Conservation (phyloP, 805 yeast species). For the Ogataea saltuana region DNA sequence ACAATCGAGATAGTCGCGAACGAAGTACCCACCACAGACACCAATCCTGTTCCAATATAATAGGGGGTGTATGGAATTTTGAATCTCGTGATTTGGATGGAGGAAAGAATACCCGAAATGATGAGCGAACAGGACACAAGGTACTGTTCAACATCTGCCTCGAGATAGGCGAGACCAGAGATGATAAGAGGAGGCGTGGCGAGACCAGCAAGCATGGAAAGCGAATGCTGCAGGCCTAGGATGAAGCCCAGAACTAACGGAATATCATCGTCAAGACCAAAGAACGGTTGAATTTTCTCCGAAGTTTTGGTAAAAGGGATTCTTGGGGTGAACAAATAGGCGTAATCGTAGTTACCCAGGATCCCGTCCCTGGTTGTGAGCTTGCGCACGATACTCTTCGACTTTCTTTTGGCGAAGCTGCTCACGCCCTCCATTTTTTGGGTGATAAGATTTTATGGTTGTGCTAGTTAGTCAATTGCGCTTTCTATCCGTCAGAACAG, state of each 20-base stretch:
- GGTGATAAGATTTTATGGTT: background rate
- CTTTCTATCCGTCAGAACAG: no score
- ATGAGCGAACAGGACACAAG: slow-evolving; percentile 73
- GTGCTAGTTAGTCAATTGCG: no score
- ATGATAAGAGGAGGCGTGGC: slow-evolving; percentile 82
- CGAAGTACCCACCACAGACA: slow-evolving; percentile 89
- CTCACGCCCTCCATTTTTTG: slow-evolving; percentile 7
- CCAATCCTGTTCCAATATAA: slow-evolving; percentile 82
- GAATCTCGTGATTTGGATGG: slow-evolving; percentile 78
- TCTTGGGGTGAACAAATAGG: slow-evolving; percentile 74
- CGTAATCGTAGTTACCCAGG: slow-evolving; percentile 86
- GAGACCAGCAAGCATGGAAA: slow-evolving; percentile 91
- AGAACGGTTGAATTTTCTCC: slow-evolving; percentile 71
- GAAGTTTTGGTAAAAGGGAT: slow-evolving; percentile 61
- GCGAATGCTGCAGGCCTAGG: slow-evolving; percentile 83
- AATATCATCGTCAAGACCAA: slow-evolving; percentile 75
- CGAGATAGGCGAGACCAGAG: slow-evolving; percentile 60
- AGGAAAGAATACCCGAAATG: slow-evolving; percentile 66
- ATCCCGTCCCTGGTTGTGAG: slow-evolving; percentile 74
- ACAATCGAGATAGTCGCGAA: slow-evolving; percentile 87
- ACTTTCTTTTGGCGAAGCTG: slow-evolving; percentile 7
- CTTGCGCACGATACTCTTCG: slow-evolving; percentile 17
- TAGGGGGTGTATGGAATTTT: slow-evolving; percentile 72
- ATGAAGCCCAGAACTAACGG: slow-evolving; percentile 77
- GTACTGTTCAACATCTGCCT: slow-evolving; percentile 51